Base-by-base conservation (phyloP, 495 filamentous ascomycete genomes). In the Tetracladium setigerum region DNA sequence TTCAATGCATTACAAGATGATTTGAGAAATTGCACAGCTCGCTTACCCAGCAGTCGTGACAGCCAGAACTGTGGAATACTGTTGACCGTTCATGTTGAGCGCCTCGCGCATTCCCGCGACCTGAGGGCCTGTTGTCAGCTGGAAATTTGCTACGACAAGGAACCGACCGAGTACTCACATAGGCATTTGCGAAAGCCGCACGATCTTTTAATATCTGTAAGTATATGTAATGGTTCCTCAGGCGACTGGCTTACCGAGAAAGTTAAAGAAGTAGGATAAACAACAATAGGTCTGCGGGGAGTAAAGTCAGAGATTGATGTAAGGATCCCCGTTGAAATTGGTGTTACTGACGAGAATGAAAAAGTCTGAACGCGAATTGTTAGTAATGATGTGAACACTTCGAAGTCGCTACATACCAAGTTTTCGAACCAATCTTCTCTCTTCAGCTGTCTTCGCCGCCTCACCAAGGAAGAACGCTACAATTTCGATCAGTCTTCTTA, bases 81-180 rank as follows among this genome's bases (percentile, higher is more conserved):
- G 73, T 58, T 79, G 67, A 6, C 76, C 79, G 0, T 61, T 50
- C 47, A 83, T 77, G 47, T 60, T 50, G 11, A 83, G 67, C 50
- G 82, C 77, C 45, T 81, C 76, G 47, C 78, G 79, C 79, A 84
- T 81, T 1, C 81, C 81, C 0, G 74, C 75, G 37, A 82, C 74
- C 22, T 27, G 3, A 3, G 7, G 3, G 7, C 7, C 22, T 3
- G 7, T 27, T 3, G 7, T 27, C 22, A 27, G 22, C 22, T 27
- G 22, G 3, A 27, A 27, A 3, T 27, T 27, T 7, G 22, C 3
- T 27, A 7, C 22, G 7, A 27, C 3, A 27, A 7, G 7, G 22
- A 27, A 27, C 7, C 3, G 22, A 27, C 7, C 7, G 22, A 27
- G 22, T 27, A 0, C 73, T 75, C 22, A 83, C 76, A 61, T 83